A percentile compares a stretch with the other conserved stretches of the same genome.
phyloP scores from a whole-genome alignment of 495 filamentous ascomycete genomes.

The Penicillium odoratum region DNA sequence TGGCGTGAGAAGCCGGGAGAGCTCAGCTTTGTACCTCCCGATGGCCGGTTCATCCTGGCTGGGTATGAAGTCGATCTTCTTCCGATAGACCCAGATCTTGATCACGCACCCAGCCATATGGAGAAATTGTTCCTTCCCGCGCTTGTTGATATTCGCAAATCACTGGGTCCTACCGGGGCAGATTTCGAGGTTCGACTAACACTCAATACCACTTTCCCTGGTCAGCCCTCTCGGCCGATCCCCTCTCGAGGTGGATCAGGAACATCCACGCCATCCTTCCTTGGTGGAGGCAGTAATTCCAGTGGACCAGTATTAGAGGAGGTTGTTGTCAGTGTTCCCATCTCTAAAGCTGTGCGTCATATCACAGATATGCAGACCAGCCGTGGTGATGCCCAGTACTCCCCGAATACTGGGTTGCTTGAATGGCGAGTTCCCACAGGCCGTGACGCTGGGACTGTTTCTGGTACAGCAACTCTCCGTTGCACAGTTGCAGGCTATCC shows the following conservation, averaged over 20 bases:
- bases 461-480: conserved; percentile 70
- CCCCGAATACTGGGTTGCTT: conserved; percentile 65
- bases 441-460: conserved; percentile 56
- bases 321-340: conserved; percentile 74
- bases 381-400: conserved; percentile 81
- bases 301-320: conserved; percentile 70
- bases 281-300: conserved; percentile 52
- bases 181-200: conserved; percentile 89
- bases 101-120: conserved; percentile 48
- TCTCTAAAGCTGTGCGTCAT: conserved; percentile 79
- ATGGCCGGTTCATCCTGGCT: conserved; percentile 91
- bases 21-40: conserved; percentile 91
- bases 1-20: conserved; percentile 90
- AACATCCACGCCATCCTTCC: conserved; percentile 60
- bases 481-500: conserved; percentile 75
- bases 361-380: conserved; percentile 81
- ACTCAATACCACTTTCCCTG: conserved; percentile 62
- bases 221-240: conserved; percentile 34
- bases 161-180: conserved; percentile 66
- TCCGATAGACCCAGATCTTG: conserved; percentile 53
- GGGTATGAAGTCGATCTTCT: conserved; percentile 94
- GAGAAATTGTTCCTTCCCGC: conserved; percentile 79
- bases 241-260: conserved; percentile 47
- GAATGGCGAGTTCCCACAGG: conserved; percentile 81
- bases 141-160: conserved; percentile 75